Evolutionary conservation across 257 asterid genomes (phyloP).

Genomic region (Nicotiana paniculata): DNA sequence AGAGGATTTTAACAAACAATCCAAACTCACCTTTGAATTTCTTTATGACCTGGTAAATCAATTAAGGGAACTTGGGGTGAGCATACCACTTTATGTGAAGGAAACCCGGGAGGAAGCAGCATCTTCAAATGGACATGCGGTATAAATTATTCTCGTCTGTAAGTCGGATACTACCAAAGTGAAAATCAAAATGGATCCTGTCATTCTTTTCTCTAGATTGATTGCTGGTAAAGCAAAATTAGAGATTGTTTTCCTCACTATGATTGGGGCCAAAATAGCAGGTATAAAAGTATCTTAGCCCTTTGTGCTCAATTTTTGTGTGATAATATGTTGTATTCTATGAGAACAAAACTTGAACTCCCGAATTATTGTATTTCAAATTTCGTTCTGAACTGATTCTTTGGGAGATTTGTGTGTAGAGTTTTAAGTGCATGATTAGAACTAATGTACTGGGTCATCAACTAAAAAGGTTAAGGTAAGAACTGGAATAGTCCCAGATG

Average conservation of each 20-base stretch:
- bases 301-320: not conserved
- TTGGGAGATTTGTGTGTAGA: not conserved
- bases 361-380: not conserved
- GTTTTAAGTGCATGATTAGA: not conserved
- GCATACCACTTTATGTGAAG: constrained; percentile 60
- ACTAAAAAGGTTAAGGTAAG: too few species aligned
- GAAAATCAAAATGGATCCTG: not conserved
- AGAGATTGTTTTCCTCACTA: not conserved
- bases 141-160: constrained; percentile 12
- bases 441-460: not conserved
- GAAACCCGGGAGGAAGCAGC: constrained; percentile 3
- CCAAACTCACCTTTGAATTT: constrained; percentile 66
- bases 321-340: not conserved
- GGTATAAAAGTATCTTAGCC: not conserved
- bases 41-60: constrained; percentile 56
- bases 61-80: constrained; percentile 60
- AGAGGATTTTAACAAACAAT: constrained; percentile 64
- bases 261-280: not conserved
- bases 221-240: not conserved
- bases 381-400: not conserved
- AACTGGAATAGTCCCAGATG: too few species aligned
- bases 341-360: not conserved
- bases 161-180: not conserved
- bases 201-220: not conserved
- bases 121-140: constrained; percentile 21